These are phyloP conservation scores for Polygonum maritimum DNA, from an alignment of 148 eudicot species.

Conservation along the genomic window DNA sequence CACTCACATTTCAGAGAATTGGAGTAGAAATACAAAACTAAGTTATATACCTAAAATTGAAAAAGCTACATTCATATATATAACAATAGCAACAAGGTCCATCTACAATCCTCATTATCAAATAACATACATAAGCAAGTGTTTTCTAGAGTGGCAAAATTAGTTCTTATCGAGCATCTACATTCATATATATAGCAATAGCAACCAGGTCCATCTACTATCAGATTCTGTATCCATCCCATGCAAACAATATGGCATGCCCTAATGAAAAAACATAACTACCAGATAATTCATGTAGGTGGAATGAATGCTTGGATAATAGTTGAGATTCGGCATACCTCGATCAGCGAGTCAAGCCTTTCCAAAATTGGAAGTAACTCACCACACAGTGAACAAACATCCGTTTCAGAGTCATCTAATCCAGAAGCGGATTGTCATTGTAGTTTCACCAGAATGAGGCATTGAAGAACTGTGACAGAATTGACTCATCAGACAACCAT, in stretches of 20 bases:
- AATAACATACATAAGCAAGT: neutral
- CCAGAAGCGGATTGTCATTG: constrained; percentile 30
- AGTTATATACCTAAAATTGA: constrained; percentile 71
- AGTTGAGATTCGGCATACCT: constrained; percentile 39
- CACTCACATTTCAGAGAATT: neutral
- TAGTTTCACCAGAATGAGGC: constrained; percentile 23
- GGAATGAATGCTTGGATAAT: neutral
- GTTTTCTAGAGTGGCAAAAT: neutral
- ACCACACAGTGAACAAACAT: constrained; percentile 41
- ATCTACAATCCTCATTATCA: no score
- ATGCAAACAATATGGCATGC: neutral
- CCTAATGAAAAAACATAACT: neutral
- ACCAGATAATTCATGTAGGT: neutral
- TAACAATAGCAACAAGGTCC: neutral
- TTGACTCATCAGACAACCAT: constrained; percentile 3
- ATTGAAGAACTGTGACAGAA: constrained; percentile 29
- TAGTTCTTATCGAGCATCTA: no score
- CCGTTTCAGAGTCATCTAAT: constrained; percentile 26
- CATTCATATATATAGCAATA: no score
- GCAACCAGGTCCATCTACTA: neutral
- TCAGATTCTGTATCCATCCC: neutral
- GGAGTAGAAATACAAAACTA: neutral
- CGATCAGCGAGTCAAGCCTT: constrained; percentile 72
- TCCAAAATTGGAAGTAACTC: constrained; percentile 59
- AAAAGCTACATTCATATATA: no score